Base-by-base conservation (phyloP, 331 rosid species). In the Quercus phellos region DNA sequence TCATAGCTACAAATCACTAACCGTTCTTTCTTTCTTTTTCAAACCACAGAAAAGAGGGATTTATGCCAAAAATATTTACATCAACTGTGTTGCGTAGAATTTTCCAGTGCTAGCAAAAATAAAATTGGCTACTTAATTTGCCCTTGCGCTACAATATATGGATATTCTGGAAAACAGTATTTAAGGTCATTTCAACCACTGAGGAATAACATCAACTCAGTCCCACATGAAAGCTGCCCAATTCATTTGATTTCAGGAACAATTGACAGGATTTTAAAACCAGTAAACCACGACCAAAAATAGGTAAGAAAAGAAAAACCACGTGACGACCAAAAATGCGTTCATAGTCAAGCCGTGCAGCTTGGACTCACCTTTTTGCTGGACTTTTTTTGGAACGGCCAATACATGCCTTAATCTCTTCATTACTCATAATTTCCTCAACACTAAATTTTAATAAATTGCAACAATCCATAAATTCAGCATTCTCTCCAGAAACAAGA, bases 381-480 rank as follows among this genome's bases (percentile, higher is more conserved):
- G 29, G 78, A 54, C 68, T 77, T 68, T 59, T 77, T 73, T 30
- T 74, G 71, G 70, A 79, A 68, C 66, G 55, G 58, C 96, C 90
- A 9, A 88, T 43, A 68, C 59, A 75, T 81, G 79, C 56, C 80
- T 78, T 84, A 58, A 87, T 70, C 83, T 88, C 92, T 63, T 93
- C 93, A 70, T 78, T 35, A 50, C 82, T 79, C 85, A 77, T 56
- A 54, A 77, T n/a, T 72, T 82, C 74, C 70, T 78, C 85, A 38
- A 74, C 55, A 66, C 55, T 75, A 68, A 81, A 73, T 35, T 85
- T 84, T 43, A 90, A 77, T 72, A 91, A 73, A 81, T 83, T 88
- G 86, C 88, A 85, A 22, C 77, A 60, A 76, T 90, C 83, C 56
- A 86, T 77, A 51, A 81, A n/a, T 10, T 85, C 56, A 68, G 85